Conservation (phyloP, 495 filamentous ascomycete species). For the Penicillium ochrochloron region DNA sequence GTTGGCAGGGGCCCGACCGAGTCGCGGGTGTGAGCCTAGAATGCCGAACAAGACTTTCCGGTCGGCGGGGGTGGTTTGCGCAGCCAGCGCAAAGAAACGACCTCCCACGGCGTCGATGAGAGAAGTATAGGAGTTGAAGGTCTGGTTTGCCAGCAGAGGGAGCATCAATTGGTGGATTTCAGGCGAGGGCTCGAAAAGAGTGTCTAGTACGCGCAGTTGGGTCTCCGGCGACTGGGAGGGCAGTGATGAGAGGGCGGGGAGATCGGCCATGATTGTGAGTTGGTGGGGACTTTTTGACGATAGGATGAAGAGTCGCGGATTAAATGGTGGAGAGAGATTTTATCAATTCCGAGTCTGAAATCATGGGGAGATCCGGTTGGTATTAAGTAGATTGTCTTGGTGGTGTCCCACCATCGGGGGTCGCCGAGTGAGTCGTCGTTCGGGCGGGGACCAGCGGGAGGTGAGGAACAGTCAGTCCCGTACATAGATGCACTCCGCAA, state of each 20-base stretch:
- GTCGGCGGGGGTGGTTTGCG: slow-evolving; percentile 52
- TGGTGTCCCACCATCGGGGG: slow-evolving; percentile 32
- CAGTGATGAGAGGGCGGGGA: slow-evolving; percentile 58
- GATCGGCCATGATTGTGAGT: slow-evolving; percentile 33
- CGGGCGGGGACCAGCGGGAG: slow-evolving; percentile 26
- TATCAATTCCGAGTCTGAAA: background rate
- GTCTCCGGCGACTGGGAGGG: slow-evolving; percentile 59
- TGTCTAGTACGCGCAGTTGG: slow-evolving; percentile 69
- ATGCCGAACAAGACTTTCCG: slow-evolving; percentile 67
- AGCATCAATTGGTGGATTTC: slow-evolving; percentile 74
- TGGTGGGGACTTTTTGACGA: background rate
- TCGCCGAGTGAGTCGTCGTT: slow-evolving; percentile 31
- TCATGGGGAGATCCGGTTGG: background rate
- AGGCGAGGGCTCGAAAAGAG: slow-evolving; percentile 83
- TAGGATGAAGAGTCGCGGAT: background rate
- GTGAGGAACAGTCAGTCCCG: too few species aligned
- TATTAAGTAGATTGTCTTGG: slow-evolving; percentile 23
- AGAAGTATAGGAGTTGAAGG: slow-evolving; percentile 64
- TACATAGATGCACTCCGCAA: background rate
- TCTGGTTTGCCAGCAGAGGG: slow-evolving; percentile 64
- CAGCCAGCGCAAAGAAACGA: slow-evolving; percentile 57
- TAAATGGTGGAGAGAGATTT: background rate
- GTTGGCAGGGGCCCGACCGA: slow-evolving; percentile 68
- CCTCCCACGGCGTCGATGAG: slow-evolving; percentile 63
- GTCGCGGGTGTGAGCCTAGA: slow-evolving; percentile 82